phyloP scores from a whole-genome alignment of 805 yeast genomes.

The Cyberlindnera subsufficiens region DNA sequence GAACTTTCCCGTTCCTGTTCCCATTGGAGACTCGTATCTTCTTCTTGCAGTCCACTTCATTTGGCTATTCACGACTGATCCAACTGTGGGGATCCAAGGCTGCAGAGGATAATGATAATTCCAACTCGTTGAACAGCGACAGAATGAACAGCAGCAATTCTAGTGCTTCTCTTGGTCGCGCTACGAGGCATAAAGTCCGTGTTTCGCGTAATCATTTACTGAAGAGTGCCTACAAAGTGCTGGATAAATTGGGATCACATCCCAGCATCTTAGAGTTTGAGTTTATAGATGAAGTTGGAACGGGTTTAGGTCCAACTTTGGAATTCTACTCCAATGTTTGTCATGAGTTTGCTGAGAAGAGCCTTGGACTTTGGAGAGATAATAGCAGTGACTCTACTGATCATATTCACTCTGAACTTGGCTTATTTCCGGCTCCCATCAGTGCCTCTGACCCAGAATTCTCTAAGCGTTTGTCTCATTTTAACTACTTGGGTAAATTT shows the following conservation, averaged over 20 bases:
- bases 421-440: constrained; percentile 74
- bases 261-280: constrained; percentile 84
- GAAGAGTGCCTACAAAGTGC: constrained; percentile 71
- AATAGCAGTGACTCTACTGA: constrained; percentile 20
- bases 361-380: constrained; percentile 64
- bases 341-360: constrained; percentile 56
- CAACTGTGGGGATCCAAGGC: constrained; percentile 65
- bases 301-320: constrained; percentile 93
- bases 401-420: constrained; percentile 38
- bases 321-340: constrained; percentile 87
- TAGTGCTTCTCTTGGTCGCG: constrained; percentile 52
- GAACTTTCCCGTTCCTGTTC: constrained; percentile 72
- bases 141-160: constrained; percentile 20
- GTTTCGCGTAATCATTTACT: constrained; percentile 65
- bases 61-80: constrained; percentile 81
- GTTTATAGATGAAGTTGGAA: constrained; percentile 87
- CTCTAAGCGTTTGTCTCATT: constrained; percentile 42
- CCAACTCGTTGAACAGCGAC: constrained; percentile 10
- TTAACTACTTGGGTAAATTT: constrained; percentile 70
- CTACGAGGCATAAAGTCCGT: constrained; percentile 73
- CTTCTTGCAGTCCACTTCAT: constrained; percentile 81
- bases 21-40: constrained; percentile 77
- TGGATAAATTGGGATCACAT: constrained; percentile 69
- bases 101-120: constrained; percentile 33
- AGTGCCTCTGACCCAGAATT: constrained; percentile 28